Percentiles rank a stretch among this genome's conserved stretches.
Conservation (phyloP, 129 eudicot genomes). For the Logfia minima region DNA sequence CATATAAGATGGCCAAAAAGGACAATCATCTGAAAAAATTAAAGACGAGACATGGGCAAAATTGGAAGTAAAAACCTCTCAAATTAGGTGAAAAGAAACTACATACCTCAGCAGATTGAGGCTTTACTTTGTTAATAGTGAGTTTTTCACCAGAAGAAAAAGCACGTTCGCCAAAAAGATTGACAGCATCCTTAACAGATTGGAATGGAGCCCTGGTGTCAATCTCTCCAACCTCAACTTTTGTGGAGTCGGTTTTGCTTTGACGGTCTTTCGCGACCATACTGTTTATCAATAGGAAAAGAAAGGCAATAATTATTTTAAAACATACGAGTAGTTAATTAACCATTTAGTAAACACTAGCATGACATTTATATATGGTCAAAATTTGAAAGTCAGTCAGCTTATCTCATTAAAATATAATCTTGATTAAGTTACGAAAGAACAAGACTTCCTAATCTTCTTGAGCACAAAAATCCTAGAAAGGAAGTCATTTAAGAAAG, state of each 20-base stretch:
- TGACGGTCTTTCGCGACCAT: constrained; percentile 71
- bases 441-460: neutral
- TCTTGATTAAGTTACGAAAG: neutral
- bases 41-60: neutral
- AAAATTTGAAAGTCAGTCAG: neutral
- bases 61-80: neutral
- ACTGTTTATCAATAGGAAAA: constrained; percentile 10
- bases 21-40: neutral
- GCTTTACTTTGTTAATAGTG: constrained; percentile 66
- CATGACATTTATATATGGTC: neutral
- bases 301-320: neutral
- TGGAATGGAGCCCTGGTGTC: constrained; percentile 97
- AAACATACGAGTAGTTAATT: neutral
- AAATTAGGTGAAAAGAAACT: too few species aligned
- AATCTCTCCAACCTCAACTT: constrained; percentile 84
- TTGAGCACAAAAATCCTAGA: neutral
- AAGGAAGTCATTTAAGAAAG: neutral
- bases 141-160: constrained; percentile 72
- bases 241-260: constrained; percentile 58
- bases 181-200: constrained; percentile 99
- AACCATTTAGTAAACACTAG: neutral
- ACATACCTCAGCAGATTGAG: constrained; percentile 82
- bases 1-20: neutral
- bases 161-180: constrained; percentile 83
- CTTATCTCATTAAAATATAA: neutral